Percentiles rank a stretch among this genome's conserved stretches.
Conservation (phyloP, 306 rosid genomes). For the Rubus parviflorus region DNA sequence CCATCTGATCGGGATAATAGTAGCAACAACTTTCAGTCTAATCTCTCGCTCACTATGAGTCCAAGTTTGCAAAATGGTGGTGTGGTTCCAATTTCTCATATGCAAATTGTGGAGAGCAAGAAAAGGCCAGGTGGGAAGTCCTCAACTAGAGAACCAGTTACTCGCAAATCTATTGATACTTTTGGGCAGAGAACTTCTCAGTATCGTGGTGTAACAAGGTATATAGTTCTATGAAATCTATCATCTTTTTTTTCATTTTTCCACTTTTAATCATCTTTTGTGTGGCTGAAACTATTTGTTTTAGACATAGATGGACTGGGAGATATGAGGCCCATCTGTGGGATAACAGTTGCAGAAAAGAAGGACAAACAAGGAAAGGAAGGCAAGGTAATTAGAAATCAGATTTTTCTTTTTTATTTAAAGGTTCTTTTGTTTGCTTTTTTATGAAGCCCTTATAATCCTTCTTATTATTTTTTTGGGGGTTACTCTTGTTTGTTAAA, state of each 20-base stretch:
- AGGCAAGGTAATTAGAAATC: slow-evolving; percentile 74
- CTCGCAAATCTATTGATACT: slow-evolving; percentile 90
- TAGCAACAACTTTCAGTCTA: slow-evolving; percentile 46
- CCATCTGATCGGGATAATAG: slow-evolving; percentile 42
- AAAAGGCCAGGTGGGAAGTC: slow-evolving; percentile 61
- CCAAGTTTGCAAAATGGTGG: slow-evolving; percentile 49
- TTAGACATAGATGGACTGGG: slow-evolving; percentile 99
- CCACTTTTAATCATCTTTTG: neutral
- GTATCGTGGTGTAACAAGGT: slow-evolving; percentile 97
- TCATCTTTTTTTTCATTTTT: neutral
- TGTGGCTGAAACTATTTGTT: slow-evolving; percentile 3
- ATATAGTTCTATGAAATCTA: neutral
- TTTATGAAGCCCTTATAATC: neutral
- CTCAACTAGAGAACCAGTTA: slow-evolving; percentile 61
- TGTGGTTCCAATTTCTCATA: slow-evolving; percentile 37
- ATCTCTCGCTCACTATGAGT: slow-evolving; percentile 66
- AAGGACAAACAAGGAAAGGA: slow-evolving; percentile 99
- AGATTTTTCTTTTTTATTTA: neutral
- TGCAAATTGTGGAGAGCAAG: slow-evolving; percentile 50
- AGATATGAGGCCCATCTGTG: slow-evolving; percentile 99
- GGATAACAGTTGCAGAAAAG: slow-evolving; percentile 99
- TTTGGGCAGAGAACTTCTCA: slow-evolving; percentile 99
- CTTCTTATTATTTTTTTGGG: neutral
- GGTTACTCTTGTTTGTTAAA: neutral
- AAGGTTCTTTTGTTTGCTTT: neutral